Evolutionary conservation across 495 filamentous ascomycete genomes (phyloP).

Genomic region (Pyronema domesticum): DNA sequence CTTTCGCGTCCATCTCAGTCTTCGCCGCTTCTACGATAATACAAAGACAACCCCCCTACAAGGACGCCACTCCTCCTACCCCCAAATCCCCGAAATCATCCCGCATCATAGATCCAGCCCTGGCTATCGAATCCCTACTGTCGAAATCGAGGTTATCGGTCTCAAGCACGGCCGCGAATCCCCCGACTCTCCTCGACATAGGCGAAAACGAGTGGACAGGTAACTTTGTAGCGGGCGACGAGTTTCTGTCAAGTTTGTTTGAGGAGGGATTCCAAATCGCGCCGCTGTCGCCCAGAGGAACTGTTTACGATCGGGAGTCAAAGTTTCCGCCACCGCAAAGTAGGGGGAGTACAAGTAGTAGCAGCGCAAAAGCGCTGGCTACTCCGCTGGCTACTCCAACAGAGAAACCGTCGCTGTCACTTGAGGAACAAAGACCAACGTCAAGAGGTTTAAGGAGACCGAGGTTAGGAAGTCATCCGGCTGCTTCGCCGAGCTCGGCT

Average conservation of each 20-base stretch:
- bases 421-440: not conserved
- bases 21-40: conserved; percentile 12
- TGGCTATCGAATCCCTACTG: conserved; percentile 15
- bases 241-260: not conserved
- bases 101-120: not conserved
- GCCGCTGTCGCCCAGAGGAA: not conserved
- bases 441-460: not conserved
- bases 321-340: not conserved
- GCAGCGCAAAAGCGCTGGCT: not conserved
- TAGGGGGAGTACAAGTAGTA: not conserved
- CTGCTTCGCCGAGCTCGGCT: not conserved
- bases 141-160: conserved; percentile 9
- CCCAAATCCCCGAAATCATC: conserved; percentile 9
- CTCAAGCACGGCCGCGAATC: not conserved
- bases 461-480: not conserved
- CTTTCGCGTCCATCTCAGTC: too few relatives aligned
- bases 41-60: conserved; percentile 9
- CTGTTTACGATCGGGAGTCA: not conserved
- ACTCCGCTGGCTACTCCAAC: not conserved
- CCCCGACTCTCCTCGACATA: conserved; percentile 1
- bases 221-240: not conserved
- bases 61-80: conserved; percentile 8
- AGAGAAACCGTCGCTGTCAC: not conserved
- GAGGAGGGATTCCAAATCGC: not conserved
- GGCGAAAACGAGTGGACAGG: conserved; percentile 6